Evolutionary conservation across 1,139 yeast genomes (phyloP), one percentile per base, ranked within the genome.

Genomic region (Geotrichum histeridarum): DNA sequence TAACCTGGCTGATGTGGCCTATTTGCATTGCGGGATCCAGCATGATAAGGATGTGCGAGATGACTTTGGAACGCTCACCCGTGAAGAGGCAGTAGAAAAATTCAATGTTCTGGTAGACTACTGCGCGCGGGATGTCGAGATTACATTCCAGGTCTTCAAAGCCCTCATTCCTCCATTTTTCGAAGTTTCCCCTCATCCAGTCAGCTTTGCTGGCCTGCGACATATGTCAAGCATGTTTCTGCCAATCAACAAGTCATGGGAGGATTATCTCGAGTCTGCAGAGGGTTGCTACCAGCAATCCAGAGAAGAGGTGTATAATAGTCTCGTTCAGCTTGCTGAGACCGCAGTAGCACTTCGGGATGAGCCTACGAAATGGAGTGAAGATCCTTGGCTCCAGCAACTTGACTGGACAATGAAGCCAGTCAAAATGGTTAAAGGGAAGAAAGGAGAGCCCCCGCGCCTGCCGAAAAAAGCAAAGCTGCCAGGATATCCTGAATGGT

Each of bases 401-500:
- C 73, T 94, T 56, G 90, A 94, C 67, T 94, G 99, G 99, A 77
- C 81, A 0, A 73, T 83, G 2, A 77, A 77, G 48, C 84, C 86
- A 1, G 70, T 78, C 0, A 78, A 81, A 56, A 63, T 82, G 52
- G 86, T 84, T 15, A 90, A 88, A 67, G 78, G 81, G 41, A 95
- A 95, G 4, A 74, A 74, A n/a, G 78, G 74, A n/a, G 68, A 68
- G 7, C 68, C 65, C 4, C 64, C 67, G 5, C 58, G 70, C 14
- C 67, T 63, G 3, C 68, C 67, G 30, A 88, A 90, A 53, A 82
- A 80, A 35, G 95, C 89, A 67, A 90, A 81, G 64, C 67, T 89
- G 52, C 94, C 96, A 0, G 98, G 97, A 0, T 89, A 78, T 65
- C 99, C 99, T 0, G 85, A 86, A 61, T 94, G 99, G 99, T 94